Base-by-base conservation (phyloP, 306 rosid species). In the Abrus precatorius region DNA sequence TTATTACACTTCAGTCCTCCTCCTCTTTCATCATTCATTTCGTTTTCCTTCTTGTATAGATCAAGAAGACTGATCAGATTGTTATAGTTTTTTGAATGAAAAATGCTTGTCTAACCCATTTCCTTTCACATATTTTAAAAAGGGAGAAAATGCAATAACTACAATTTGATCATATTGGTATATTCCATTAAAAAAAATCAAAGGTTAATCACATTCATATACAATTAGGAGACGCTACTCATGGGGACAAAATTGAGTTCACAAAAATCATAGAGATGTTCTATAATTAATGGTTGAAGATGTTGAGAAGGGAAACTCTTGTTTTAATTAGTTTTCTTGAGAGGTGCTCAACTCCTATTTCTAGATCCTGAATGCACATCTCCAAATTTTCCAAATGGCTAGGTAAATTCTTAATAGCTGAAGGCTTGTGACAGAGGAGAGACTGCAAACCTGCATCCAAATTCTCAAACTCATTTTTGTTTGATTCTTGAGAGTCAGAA, bases 271-370 rank as follows among this genome's bases (percentile, higher is more conserved):
- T 27, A 20, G 2, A 9, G 6, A 60, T 80, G 11, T 33, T 56
- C 56, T 34, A 10, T 29, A 10, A 38, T 34, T 60, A 82, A 38
- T 67, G 71, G 56, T 59, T 84, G 73, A 79, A 60, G 69, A 84
- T 79, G 36, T 84, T 77, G 11, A 83, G 86, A 47, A 78, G 76
- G 53, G 69, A 49, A 49, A 69, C 77, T 83, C 74, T 71, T 0
- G 14, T 74, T 9, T 36, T 78, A 34, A 75, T 75, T 1, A 84
- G 75, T 41, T 61, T 5, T 40, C 82, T 84, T 36, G 64, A 61
- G 2, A 80, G 69, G 0, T 33, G 0, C 33, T 80, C 84, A 34
- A 80, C 13, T 27, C 20, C 63, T 68, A n/a, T 3, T 69, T 84
- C 82, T 28, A 80, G 34, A 62, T 84, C 79, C 14, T 79, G 43